phyloP scores from a whole-genome alignment of 1,284 basidiomycete species.

The Cutaneotrichosporon sp. region DNA sequence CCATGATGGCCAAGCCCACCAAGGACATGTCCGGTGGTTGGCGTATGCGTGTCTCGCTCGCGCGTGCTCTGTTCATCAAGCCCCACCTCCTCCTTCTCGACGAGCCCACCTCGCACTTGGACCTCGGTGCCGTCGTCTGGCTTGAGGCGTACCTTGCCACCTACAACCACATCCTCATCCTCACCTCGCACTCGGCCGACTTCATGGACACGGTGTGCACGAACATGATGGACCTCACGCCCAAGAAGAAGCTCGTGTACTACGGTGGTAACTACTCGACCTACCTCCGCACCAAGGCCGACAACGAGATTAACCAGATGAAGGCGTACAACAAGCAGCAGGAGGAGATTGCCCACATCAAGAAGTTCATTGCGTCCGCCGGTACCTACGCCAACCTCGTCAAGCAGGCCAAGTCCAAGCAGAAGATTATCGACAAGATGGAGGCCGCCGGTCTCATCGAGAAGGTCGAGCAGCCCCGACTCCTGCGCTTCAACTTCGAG shows the following conservation, averaged over 20 bases:
- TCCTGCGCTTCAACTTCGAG: slow-evolving; percentile 92
- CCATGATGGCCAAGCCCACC: slow-evolving; percentile 96
- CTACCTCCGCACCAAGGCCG: slow-evolving; percentile 91
- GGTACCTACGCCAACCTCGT: slow-evolving; percentile 99
- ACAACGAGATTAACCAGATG: slow-evolving; percentile 99
- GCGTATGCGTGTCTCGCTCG: slow-evolving; percentile 98
- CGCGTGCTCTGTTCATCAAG: slow-evolving; percentile 93
- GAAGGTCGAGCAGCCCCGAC: slow-evolving; percentile 73
- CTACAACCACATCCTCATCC: slow-evolving; percentile 89
- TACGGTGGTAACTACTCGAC: slow-evolving; percentile 97
- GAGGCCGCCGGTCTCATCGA: slow-evolving; percentile 98
- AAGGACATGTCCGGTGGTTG: slow-evolving; percentile 99
- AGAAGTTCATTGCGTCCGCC: slow-evolving; percentile 94
- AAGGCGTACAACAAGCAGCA: slow-evolving; percentile 99
- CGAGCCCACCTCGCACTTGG: slow-evolving; percentile 67
- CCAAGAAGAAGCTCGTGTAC: slow-evolving; percentile 65
- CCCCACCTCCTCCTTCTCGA: slow-evolving; percentile 92
- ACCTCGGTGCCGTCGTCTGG: slow-evolving; percentile 98
- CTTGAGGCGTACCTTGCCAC: slow-evolving; percentile 96
- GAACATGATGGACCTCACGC: slow-evolving; percentile 95
- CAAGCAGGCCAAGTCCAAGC: slow-evolving; percentile 98
- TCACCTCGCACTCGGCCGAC: slow-evolving; percentile 92
- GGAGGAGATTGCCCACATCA: slow-evolving; percentile 97
- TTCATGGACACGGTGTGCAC: slow-evolving; percentile 98
- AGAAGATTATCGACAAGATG: slow-evolving; percentile 99